Conservation (phyloP, 345 rosid genomes). For the Eucalyptus pumila region DNA sequence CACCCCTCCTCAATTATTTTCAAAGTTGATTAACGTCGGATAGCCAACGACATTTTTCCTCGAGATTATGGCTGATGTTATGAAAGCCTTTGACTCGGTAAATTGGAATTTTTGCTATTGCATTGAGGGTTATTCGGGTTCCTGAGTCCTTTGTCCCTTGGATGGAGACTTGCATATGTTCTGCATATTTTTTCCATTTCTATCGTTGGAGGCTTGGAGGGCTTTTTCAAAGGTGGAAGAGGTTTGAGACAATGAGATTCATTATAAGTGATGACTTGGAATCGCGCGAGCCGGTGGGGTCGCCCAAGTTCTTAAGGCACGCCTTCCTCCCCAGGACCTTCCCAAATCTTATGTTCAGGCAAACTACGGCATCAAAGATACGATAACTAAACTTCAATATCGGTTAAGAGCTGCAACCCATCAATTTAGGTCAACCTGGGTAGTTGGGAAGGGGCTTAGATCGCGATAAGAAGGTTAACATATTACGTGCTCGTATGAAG, state of each 20-base stretch:
- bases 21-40: neutral
- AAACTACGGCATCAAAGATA: neutral
- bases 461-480: neutral
- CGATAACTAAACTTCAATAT: neutral
- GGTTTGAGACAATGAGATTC: neutral
- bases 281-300: neutral
- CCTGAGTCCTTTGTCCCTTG: neutral
- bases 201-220: neutral
- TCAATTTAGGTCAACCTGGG: neutral
- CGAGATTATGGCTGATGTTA: neutral
- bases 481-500: neutral
- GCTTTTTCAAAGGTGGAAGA: neutral
- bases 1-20: neutral
- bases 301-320: neutral
- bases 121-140: neutral
- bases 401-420: neutral
- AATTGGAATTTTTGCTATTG: neutral
- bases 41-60: neutral
- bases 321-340: neutral
- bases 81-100: neutral
- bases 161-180: neutral
- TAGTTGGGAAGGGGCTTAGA: neutral
- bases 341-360: neutral
- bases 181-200: neutral
- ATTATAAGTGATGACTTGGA: neutral